A percentile compares a stretch with the other conserved stretches of the same genome.
Conservation (phyloP, 208 protist species). For the Trypanosoma cruzi region DNA sequence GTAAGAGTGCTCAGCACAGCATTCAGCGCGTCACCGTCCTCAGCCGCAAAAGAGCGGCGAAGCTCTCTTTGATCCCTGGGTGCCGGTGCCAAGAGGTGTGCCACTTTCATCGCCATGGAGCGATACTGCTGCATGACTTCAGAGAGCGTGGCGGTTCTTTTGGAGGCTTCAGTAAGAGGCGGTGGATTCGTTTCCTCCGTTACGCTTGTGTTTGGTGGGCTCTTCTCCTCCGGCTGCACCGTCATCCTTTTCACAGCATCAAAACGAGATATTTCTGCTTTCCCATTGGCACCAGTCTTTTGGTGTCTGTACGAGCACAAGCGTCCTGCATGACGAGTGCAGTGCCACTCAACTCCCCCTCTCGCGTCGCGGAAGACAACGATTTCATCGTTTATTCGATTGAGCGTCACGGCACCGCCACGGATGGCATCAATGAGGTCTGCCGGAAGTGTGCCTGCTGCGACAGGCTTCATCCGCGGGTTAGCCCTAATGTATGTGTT, state of each 20-base stretch:
- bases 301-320: conserved; percentile 12
- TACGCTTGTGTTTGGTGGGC: neutral
- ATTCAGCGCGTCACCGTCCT: conserved; percentile 9
- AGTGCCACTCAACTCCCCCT: conserved; percentile 12
- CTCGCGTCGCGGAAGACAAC: conserved; percentile 16
- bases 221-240: neutral
- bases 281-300: conserved; percentile 11
- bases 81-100: conserved; percentile 28
- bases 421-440: conserved; percentile 34
- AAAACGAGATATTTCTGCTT: conserved; percentile 15
- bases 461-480: conserved; percentile 16
- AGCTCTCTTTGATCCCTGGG: conserved; percentile 18
- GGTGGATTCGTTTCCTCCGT: neutral
- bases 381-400: neutral
- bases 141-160: neutral
- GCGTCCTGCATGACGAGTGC: neutral
- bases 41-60: neutral
- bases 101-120: conserved; percentile 20
- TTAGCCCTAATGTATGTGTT: neutral
- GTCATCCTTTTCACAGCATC: neutral
- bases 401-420: conserved; percentile 18
- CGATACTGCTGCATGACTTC: conserved; percentile 20
- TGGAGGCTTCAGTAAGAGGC: neutral
- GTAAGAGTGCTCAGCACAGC: conserved; percentile 21
- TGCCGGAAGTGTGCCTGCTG: conserved; percentile 26